A percentile compares a stretch with the other conserved stretches of the same genome.
These are phyloP conservation scores for Thelephora terrestris DNA, from an alignment of 1,284 basidiomycete genomes.

Conservation along the genomic window DNA sequence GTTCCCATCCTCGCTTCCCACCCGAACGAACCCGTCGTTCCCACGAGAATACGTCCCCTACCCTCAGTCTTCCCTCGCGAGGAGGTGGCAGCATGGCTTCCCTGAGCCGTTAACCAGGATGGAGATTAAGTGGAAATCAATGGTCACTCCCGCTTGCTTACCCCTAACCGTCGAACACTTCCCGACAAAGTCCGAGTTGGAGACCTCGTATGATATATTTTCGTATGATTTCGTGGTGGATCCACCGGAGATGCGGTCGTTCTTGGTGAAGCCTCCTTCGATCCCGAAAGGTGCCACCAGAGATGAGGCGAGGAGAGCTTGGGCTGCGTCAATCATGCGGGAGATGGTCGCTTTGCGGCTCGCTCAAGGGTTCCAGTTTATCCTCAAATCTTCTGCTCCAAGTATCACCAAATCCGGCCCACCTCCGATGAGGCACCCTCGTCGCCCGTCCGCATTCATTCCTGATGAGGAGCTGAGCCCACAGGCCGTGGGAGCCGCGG, in stretches of 20 bases:
- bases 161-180: conserved; percentile 91
- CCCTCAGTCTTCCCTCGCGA: conserved; percentile 60
- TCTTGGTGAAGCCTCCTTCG: conserved; percentile 60
- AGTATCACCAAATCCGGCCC: conserved; percentile 3
- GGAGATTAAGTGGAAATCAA: conserved; percentile 88
- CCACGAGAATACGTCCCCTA: conserved; percentile 46
- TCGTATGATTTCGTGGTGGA: conserved; percentile 75
- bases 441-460: conserved; percentile 46
- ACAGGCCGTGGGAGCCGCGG: conserved; percentile 58
- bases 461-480: conserved; percentile 44
- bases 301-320: conserved; percentile 54
- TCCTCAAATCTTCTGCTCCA: conserved; percentile 35
- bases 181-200: conserved; percentile 67
- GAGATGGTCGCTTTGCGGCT: conserved; percentile 92
- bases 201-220: conserved; percentile 72
- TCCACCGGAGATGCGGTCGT: conserved; percentile 68
- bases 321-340: conserved; percentile 81
- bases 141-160: conserved; percentile 77
- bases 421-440: conserved; percentile 13
- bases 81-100: conserved; percentile 85
- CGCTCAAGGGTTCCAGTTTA: conserved; percentile 95
- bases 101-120: conserved; percentile 72
- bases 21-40: conserved; percentile 55
- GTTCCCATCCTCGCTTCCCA: conserved; percentile 38
- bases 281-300: conserved; percentile 27